Base-by-base conservation (phyloP, 768 basidiomycete species). In the Suillus sp. region DNA sequence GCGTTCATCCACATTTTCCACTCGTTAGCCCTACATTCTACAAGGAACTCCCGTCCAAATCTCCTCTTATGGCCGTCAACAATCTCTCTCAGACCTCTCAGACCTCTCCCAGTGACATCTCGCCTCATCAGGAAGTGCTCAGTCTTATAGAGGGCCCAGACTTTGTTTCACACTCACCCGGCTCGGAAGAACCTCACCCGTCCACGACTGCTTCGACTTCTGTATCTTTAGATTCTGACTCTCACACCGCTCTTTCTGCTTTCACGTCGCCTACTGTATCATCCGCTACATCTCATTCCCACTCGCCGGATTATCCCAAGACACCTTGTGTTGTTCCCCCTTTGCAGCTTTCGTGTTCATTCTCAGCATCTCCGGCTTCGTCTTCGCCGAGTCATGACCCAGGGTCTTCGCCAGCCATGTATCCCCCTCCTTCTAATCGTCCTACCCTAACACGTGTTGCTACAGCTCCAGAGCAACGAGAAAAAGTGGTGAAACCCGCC, bases 1-100 rank as follows among this genome's bases (percentile, higher is more conserved):
- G 76, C 60, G 69, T 77, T 4, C 77, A 88, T 72, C 86, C 85
- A 1, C 79, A 74, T 65, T 72, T 76, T 37, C 61, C 70, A 34
- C 66, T 67, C 51, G 51, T 67, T 8, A 62, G 68, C 67, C 65
- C 67, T 14, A 16, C 62, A 30, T 65, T 65, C 4, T 70, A 53
- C 62, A 69, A 51, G 54, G 42, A 63, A 1, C 72, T 71, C 71
- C 77, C 68, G 65, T 63, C 70, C 72, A 75, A 63, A 68, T 68
- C 69, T 70, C 73, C 63, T 65, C 45, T 40, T 60, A 64, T 48
- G 79, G 79, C 61, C 14, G 53, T 54, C 59, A 53, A 56, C 35
- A 20, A 43, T 57, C 35, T 51, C 43, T 25, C 43, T 20, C 62
- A 64, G 25, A 57, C 67, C 18, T 42, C 40, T 32, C 40, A 22